Evolutionary conservation across 164 flowering plant genomes (phyloP).

Genomic region (Cinnamomum micranthum): DNA sequence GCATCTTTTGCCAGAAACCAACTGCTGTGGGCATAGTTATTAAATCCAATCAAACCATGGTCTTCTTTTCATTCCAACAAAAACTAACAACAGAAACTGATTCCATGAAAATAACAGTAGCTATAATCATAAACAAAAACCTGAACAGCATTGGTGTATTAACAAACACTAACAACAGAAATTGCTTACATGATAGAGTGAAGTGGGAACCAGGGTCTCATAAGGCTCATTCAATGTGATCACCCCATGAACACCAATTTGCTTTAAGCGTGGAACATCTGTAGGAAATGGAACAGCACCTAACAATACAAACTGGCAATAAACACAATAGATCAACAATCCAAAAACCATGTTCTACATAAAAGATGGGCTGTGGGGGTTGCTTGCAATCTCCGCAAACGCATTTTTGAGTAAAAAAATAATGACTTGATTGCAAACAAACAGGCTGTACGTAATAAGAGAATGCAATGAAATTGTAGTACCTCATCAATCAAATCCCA

Average conservation of each 20-base stretch:
- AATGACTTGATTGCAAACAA: too few relatives aligned
- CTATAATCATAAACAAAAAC: neutral
- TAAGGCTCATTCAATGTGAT: constrained; percentile 87
- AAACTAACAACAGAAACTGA: neutral
- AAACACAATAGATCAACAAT: constrained; percentile 7
- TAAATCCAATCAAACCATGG: neutral
- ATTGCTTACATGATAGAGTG: constrained; percentile 62
- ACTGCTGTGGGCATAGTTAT: neutral
- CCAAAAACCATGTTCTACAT: neutral
- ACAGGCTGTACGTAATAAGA: neutral
- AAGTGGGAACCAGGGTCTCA: constrained; percentile 86
- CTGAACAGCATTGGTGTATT: neutral
- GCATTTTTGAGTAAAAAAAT: too few relatives aligned
- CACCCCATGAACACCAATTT: constrained; percentile 80
- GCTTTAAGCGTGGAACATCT: constrained; percentile 73
- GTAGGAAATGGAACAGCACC: constrained; percentile 97
- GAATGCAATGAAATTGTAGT: constrained; percentile 8
- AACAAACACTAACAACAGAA: neutral
- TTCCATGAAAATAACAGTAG: neutral
- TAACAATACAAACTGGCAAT: constrained; percentile 63
- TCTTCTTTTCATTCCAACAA: neutral
- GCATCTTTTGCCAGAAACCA: neutral
- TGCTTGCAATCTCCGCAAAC: too few relatives aligned
- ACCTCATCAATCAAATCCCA: constrained; percentile 90
- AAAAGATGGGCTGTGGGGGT: neutral